These are phyloP conservation scores for Phytophthora capsici DNA, from an alignment of 352 stramenopile species.

Conservation along the genomic window DNA sequence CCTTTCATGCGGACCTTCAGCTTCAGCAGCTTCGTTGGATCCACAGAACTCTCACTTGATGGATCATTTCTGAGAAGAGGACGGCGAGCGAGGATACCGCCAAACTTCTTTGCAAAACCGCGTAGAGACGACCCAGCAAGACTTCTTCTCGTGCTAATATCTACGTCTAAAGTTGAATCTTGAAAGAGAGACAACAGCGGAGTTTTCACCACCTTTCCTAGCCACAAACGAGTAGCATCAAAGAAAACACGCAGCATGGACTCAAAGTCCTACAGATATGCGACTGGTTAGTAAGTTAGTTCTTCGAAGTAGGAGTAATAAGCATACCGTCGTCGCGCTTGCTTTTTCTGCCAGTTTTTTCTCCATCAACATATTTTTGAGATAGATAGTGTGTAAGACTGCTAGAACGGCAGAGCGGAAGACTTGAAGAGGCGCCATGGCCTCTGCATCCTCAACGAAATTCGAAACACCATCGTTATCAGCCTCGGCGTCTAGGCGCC, in stretches of 20 bases:
- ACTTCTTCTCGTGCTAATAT: slow-evolving; percentile 42
- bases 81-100: slow-evolving; percentile 40
- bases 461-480: slow-evolving; percentile 35
- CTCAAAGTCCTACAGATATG: slow-evolving; percentile 54
- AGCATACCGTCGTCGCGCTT: slow-evolving; percentile 36
- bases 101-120: slow-evolving; percentile 60
- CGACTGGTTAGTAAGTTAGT: slow-evolving; percentile 5
- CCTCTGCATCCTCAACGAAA: slow-evolving; percentile 32
- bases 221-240: slow-evolving; percentile 67
- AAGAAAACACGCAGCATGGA: slow-evolving; percentile 72
- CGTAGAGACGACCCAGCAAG: slow-evolving; percentile 35
- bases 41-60: slow-evolving; percentile 6
- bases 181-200: slow-evolving; percentile 63
- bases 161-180: slow-evolving; percentile 54
- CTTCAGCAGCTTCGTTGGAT: slow-evolving; percentile 47
- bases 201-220: slow-evolving; percentile 53
- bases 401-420: slow-evolving; percentile 47
- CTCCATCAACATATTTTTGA: slow-evolving; percentile 40
- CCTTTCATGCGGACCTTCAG: slow-evolving; percentile 69
- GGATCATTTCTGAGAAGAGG: neutral
- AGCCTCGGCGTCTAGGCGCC: slow-evolving; percentile 52
- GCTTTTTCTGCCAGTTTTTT: slow-evolving; percentile 51
- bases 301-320: no score
- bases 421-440: slow-evolving; percentile 44
- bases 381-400: slow-evolving; percentile 34